Evolutionary conservation across 2,329 filamentous ascomycete genomes (phyloP), one percentile per base, ranked within the genome.

Genomic region (Fusarium avenaceum): DNA sequence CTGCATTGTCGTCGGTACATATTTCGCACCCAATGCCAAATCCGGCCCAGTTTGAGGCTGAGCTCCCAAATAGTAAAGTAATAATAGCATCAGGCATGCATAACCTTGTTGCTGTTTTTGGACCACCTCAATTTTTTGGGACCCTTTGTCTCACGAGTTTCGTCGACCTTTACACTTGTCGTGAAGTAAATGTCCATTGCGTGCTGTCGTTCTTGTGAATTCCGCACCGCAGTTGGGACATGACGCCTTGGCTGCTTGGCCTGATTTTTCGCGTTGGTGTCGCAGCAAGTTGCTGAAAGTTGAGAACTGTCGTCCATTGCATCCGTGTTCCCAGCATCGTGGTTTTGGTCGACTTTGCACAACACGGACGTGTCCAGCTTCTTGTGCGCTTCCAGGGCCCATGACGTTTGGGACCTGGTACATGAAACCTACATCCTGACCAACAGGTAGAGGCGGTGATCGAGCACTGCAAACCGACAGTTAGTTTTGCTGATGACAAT

Each of bases 251-350:
- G 92, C 85, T 13, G 94, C 93, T 52, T 94, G 94, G 26, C 95
- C 95, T 1, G 93, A 96, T 79, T 97, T 97, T 80, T 98, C 95
- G 43, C 95, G 88, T 79, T 97, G 94, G 78, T 98, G 95, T 66
- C 95, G 87, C 38, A 97, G 84, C 5, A 97, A 86, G 77, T 97
- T 97, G 86, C 94, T 97, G 77, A 97, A 97, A 5, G 95, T 97
- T 19, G 93, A 97, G 76, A 98, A 98, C 75, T 97, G 92, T 30
- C 94, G 90, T 20, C 95, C 95, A 74, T 97, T 97, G 83, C 95
- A 98, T 13, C 94, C 95, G 76, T 98, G 95, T 64, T 97, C 95
- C 92, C 93, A 98, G 80, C 95, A 97, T 77, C 97, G 93, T 45
- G 94, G 94, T 81, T 97, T 97, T n/a, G 93, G 93, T 69, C 92